Evolutionary conservation across 2,329 filamentous ascomycete genomes (phyloP).

Genomic region (Fonsecaea erecta): DNA sequence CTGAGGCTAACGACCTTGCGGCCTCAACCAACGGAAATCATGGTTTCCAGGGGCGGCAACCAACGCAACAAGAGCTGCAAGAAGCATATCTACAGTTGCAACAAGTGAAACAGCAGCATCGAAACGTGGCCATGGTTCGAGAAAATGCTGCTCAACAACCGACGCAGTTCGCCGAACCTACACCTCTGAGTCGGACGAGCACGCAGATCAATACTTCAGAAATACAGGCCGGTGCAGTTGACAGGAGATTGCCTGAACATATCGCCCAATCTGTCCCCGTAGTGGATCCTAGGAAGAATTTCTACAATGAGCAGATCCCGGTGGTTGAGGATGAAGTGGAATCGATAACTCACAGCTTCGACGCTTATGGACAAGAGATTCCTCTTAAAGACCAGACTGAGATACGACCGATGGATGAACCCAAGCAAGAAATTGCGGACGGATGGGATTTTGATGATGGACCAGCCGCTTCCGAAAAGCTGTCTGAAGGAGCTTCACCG

Average conservation of each 20-base stretch:
- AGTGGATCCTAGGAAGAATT: slow-evolving; percentile 55
- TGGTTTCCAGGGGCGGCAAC: slow-evolving; percentile 54
- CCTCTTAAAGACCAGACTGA: slow-evolving; percentile 49
- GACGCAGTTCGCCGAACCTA: slow-evolving; percentile 53
- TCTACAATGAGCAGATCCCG: slow-evolving; percentile 48
- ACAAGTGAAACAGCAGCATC: slow-evolving; percentile 47
- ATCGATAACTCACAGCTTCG: slow-evolving; percentile 63
- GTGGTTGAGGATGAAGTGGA: slow-evolving; percentile 60
- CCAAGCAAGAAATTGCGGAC: slow-evolving; percentile 62
- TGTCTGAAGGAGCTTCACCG: slow-evolving; percentile 56
- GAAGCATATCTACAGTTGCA: slow-evolving; percentile 64
- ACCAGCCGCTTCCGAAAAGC: slow-evolving; percentile 53
- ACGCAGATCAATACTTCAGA: slow-evolving; percentile 49
- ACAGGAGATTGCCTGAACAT: slow-evolving; percentile 47
- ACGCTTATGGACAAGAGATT: slow-evolving; percentile 61
- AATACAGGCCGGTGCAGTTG: slow-evolving; percentile 46
- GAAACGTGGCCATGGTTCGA: slow-evolving; percentile 54
- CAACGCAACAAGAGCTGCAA: slow-evolving; percentile 62
- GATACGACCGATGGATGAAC: slow-evolving; percentile 47
- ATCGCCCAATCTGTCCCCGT: slow-evolving; percentile 59
- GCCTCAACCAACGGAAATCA: slow-evolving; percentile 44
- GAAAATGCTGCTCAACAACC: slow-evolving; percentile 64
- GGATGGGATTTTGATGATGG: slow-evolving; percentile 93
- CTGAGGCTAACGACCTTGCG: slow-evolving; percentile 54
- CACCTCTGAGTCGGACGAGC: slow-evolving; percentile 47